phyloP scores from a whole-genome alignment of 208 protist species.

The Naegleria fowleri region DNA sequence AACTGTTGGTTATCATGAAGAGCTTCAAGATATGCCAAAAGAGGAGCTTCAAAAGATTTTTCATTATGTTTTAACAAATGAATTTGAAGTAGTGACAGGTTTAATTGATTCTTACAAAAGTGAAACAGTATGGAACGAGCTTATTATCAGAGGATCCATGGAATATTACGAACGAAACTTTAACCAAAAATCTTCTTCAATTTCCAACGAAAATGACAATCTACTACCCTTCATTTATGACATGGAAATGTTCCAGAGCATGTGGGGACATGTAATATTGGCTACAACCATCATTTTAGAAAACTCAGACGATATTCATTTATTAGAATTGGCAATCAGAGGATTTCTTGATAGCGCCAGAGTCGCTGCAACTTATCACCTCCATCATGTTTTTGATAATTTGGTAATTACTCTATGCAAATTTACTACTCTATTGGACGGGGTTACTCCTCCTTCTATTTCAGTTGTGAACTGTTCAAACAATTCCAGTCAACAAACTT shows the following conservation, averaged over 20 bases:
- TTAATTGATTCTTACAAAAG: background rate
- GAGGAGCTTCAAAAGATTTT: conserved; percentile 32
- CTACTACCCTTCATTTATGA: conserved; percentile 34
- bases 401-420: conserved; percentile 56
- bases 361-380: conserved; percentile 49
- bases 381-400: conserved; percentile 57
- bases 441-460: background rate
- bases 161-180: background rate
- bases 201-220: background rate
- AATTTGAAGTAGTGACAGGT: conserved; percentile 13
- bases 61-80: conserved; percentile 29
- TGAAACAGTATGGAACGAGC: conserved; percentile 18
- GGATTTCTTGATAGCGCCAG: conserved; percentile 53
- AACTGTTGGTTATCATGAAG: conserved; percentile 16
- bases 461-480: background rate
- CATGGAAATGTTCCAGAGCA: conserved; percentile 47
- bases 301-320: conserved; percentile 42
- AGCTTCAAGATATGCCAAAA: background rate
- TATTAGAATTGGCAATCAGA: conserved; percentile 43
- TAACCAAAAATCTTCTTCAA: background rate
- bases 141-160: background rate
- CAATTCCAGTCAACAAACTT: too few relatives aligned
- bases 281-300: conserved; percentile 58
- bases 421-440: conserved; percentile 39
- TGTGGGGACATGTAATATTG: conserved; percentile 46